Evolutionary conservation across 192 early-diverging fungal species (phyloP), one percentile per base, ranked within the genome.

Genomic region (Neocallimastix lanati): DNA sequence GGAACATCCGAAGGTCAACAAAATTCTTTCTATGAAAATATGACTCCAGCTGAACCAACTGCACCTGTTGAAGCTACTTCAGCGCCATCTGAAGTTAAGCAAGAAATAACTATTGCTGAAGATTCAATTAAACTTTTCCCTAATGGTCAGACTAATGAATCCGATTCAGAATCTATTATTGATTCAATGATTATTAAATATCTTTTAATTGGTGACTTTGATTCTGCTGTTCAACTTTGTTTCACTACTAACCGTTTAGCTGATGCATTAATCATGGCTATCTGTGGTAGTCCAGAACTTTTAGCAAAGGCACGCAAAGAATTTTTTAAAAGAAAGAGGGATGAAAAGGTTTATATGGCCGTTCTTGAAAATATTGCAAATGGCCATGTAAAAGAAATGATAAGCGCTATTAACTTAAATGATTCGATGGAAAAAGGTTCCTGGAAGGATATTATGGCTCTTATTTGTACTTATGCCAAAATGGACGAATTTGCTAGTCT

Each of bases 371-470:
- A 88, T 79, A 89, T 99, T 78, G 88, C 93, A 1, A 85, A 88
- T n/a, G 92, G 91, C 15, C 93, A 98, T 81, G 82, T 97, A 79
- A 84, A 82, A 13, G 93, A 96, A 82, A 86, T 98, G 67, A 95
- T 97, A 0, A 83, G 85, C 67, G 90, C 92, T 79, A 92, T 90
- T 9, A 86, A 90, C 36, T 82, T 99, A 81, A 87, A 88, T 29
- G 92, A 28, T 28, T 58, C 50, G 6, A 37, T 37, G 77, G 85
- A 84, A 5, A 77, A 82, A 15, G 85, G 83, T 13, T 83, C 93
- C 78, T 99, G 98, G 98, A 93, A 94, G 83, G 93, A 98, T 80
- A 86, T 97, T 33, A 83, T 98, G 37, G 96, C 94, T 21, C 86
- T 98, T 13, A 89, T 99, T 76, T 98, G 95, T 87, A 98, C 96